Evolutionary conservation across 345 rosid genomes (phyloP).

Genomic region (Gynandropsis gynandra): DNA sequence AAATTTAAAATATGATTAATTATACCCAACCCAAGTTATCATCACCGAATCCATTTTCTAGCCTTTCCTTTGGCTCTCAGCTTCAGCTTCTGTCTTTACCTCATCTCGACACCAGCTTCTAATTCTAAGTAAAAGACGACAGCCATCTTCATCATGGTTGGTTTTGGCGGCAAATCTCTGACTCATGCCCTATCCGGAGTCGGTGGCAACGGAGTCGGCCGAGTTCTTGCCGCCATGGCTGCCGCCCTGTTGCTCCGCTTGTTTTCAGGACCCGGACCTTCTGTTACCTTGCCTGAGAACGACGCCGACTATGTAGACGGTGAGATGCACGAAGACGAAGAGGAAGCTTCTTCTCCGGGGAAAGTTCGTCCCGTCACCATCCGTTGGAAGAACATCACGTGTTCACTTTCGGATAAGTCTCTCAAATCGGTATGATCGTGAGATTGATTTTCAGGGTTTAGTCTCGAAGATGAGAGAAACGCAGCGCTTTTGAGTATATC

Average conservation of each 20-base stretch:
- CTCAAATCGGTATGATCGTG: conserved; percentile 54
- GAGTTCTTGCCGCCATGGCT: conserved; percentile 60
- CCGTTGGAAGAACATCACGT: conserved; percentile 74
- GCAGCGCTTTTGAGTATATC: too few species aligned
- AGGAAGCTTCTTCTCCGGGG: conserved; percentile 40
- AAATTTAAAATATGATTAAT: conserved; percentile 17
- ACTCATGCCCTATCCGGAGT: conserved; percentile 46
- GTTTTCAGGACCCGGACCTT: conserved; percentile 80
- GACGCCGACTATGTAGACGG: conserved; percentile 30
- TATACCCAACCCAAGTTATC: conserved; percentile 20
- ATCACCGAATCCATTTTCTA: conserved; percentile 18
- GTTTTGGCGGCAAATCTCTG: conserved; percentile 65
- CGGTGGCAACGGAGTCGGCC: conserved; percentile 69
- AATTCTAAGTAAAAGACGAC: conserved; percentile 30
- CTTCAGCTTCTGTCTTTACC: conserved; percentile 14
- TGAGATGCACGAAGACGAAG: conserved; percentile 21
- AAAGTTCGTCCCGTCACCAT: conserved; percentile 67
- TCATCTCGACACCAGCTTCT: conserved; percentile 24
- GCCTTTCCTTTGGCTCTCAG: conserved; percentile 20
- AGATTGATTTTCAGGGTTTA: background rate
- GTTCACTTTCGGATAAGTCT: conserved; percentile 74
- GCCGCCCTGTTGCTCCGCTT: conserved; percentile 70
- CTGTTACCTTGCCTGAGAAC: conserved; percentile 46
- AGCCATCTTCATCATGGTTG: conserved; percentile 31
- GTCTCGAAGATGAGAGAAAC: too few species aligned